phyloP scores from a whole-genome alignment of 169 alveolate genomes.

The Babesia caballi region DNA sequence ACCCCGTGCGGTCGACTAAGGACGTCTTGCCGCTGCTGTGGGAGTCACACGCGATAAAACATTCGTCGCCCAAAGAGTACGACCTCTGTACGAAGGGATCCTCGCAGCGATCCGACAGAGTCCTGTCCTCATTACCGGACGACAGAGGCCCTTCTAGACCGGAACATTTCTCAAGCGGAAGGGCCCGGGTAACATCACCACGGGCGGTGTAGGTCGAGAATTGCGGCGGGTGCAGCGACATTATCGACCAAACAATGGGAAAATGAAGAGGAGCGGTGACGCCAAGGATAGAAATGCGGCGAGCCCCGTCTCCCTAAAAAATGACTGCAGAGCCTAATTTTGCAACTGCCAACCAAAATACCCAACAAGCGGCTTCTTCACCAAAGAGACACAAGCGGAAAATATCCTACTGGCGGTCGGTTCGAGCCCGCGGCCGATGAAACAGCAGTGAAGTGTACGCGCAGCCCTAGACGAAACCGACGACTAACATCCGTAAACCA shows the following conservation, averaged over 20 bases:
- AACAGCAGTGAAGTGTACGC: not conserved
- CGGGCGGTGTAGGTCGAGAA: not conserved
- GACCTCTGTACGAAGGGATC: not conserved
- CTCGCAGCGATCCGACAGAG: not conserved
- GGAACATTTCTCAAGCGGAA: conserved; percentile 7
- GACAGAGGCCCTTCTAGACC: not conserved
- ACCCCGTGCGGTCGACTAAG: not conserved
- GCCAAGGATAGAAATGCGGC: too few relatives aligned
- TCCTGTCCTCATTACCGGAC: not conserved
- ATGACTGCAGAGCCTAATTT: too few relatives aligned
- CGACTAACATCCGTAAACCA: too few relatives aligned
- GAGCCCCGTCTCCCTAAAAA: too few relatives aligned
- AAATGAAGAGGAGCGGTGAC: too few relatives aligned
- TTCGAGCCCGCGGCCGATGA: not conserved
- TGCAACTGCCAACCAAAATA: too few relatives aligned
- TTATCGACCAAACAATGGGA: not conserved
- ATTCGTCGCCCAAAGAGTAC: not conserved
- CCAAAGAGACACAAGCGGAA: too few relatives aligned
- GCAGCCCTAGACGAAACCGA: too few relatives aligned
- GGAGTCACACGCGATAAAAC: not conserved
- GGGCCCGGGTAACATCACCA: not conserved
- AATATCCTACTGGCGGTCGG: too few relatives aligned
- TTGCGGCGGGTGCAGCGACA: not conserved
- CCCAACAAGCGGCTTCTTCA: too few relatives aligned
- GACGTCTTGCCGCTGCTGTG: not conserved